Evolutionary conservation across 2,329 filamentous ascomycete genomes (phyloP).

Genomic region (Aspergillus proliferans): DNA sequence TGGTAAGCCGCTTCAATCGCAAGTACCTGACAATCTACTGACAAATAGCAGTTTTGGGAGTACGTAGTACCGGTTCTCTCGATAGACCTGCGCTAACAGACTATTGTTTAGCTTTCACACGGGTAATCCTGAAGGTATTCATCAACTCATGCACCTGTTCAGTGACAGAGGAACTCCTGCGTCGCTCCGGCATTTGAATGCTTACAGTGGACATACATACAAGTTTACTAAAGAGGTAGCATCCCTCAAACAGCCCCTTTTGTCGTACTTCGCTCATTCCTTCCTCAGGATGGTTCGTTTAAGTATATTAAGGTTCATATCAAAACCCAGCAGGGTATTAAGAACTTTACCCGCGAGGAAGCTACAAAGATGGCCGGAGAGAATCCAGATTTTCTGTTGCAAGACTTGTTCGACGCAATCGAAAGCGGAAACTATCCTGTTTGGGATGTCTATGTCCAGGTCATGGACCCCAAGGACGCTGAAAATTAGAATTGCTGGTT

Average conservation of each 20-base stretch:
- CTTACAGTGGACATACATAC: constrained; percentile 59
- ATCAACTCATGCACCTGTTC: constrained; percentile 58
- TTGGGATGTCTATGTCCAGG: constrained; percentile 74
- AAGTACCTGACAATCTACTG: constrained; percentile 1
- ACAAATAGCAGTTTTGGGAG: constrained; percentile 23
- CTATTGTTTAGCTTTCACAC: constrained; percentile 36
- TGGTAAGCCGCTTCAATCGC: constrained; percentile 12
- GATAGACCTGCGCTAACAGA: background rate
- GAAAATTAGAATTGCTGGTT: no score
- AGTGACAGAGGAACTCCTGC: constrained; percentile 58
- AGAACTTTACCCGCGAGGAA: constrained; percentile 58
- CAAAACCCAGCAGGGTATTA: constrained; percentile 28
- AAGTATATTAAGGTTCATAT: constrained; percentile 56
- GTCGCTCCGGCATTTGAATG: constrained; percentile 56
- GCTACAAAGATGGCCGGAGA: constrained; percentile 65
- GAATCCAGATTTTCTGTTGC: constrained; percentile 72
- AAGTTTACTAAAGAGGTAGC: constrained; percentile 52
- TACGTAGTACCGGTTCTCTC: constrained; percentile 6
- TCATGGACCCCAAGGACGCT: constrained; percentile 62
- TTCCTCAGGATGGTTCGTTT: constrained; percentile 49
- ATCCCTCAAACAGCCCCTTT: background rate
- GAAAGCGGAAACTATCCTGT: constrained; percentile 62
- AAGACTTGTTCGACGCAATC: constrained; percentile 67
- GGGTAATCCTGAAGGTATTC: constrained; percentile 55
- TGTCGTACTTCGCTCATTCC: background rate